phyloP scores from a whole-genome alignment of 495 filamentous ascomycete genomes.

The Aspergillus biplanus region DNA sequence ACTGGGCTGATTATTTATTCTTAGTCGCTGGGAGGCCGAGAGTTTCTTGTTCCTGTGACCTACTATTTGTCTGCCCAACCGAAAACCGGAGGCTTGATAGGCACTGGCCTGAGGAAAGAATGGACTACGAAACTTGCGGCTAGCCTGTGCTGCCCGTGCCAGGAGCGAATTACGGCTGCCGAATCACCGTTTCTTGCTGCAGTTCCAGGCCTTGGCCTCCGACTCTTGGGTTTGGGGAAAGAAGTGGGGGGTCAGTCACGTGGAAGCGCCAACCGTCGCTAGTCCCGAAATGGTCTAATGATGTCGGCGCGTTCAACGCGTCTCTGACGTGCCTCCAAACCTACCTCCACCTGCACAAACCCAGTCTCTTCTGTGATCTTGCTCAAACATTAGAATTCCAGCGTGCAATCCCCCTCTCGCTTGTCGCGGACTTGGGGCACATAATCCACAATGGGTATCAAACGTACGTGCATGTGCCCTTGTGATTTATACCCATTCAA shows the following conservation, averaged over 20 bases:
- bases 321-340: slow-evolving; percentile 26
- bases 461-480: slow-evolving; percentile 52
- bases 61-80: slow-evolving; percentile 17
- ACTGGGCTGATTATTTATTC: slow-evolving; percentile 1
- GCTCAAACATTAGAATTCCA: not conserved
- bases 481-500: not conserved
- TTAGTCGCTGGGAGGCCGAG: not conserved
- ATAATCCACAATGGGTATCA: slow-evolving; percentile 79
- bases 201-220: not conserved
- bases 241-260: slow-evolving; percentile 15
- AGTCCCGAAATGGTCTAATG: slow-evolving; percentile 35
- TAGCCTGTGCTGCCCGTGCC: too few species aligned
- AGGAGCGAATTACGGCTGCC: too few species aligned
- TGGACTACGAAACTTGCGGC: not conserved
- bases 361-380: not conserved
- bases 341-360: not conserved
- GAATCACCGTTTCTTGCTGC: not conserved
- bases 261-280: slow-evolving; percentile 23
- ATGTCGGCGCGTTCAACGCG: slow-evolving; percentile 37
- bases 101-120: not conserved
- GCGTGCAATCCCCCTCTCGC: not conserved
- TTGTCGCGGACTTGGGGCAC: not conserved
- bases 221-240: not conserved
- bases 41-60: not conserved
- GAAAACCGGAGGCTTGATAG: slow-evolving; percentile 11